phyloP scores from a whole-genome alignment of 2,329 filamentous ascomycete species.

The Fusarium sp. region DNA sequence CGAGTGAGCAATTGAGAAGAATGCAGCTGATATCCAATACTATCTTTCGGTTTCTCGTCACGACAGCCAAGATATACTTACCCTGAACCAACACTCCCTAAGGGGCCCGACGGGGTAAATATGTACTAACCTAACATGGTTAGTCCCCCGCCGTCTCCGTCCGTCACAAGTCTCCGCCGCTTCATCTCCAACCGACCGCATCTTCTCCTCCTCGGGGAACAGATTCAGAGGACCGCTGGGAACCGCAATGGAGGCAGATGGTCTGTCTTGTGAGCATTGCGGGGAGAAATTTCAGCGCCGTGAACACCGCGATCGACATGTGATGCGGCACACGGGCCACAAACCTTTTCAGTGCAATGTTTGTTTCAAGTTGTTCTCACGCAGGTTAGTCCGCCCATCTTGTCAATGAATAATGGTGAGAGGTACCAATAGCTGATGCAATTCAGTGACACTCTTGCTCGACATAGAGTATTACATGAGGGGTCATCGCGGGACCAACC shows the following conservation, averaged over 20 bases:
- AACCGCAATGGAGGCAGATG: background rate
- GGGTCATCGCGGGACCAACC: accelerated
- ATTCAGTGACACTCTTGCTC: background rate
- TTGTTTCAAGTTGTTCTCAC: background rate
- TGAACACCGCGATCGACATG: slow-evolving; percentile 8
- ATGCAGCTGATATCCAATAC: too few species aligned
- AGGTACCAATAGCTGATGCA: accelerated
- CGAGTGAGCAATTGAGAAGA: too few species aligned
- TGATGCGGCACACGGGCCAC: background rate
- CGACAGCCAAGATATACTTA: too few species aligned
- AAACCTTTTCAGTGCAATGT: background rate
- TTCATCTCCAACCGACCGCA: accelerated
- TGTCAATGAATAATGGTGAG: background rate
- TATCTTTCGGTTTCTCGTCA: too few species aligned
- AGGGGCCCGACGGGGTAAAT: too few species aligned
- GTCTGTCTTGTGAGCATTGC: background rate
- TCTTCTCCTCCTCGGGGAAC: background rate
- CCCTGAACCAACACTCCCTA: too few species aligned
- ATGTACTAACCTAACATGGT: too few species aligned
- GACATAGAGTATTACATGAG: background rate
- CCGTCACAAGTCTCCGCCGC: too few species aligned
- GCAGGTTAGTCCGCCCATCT: background rate
- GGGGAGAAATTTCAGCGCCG: background rate
- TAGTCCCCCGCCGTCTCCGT: too few species aligned
- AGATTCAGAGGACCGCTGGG: background rate